A percentile compares a stretch with the other conserved stretches of the same genome.
These are phyloP conservation scores for Xylaria castorea DNA, from an alignment of 495 filamentous ascomycete species.

Conservation along the genomic window DNA sequence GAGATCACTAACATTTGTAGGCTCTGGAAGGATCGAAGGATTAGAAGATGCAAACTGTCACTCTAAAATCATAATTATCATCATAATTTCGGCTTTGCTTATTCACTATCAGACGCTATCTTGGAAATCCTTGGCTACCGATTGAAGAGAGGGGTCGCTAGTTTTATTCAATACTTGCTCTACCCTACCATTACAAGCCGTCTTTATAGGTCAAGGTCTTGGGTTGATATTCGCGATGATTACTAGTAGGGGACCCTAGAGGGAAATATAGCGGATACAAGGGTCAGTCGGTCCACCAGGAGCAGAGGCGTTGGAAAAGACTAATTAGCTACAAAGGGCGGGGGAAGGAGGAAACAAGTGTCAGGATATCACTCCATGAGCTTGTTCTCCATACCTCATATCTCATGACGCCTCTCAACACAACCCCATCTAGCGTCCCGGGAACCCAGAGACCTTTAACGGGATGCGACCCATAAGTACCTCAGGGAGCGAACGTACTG, in stretches of 20 bases:
- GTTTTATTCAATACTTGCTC: background rate
- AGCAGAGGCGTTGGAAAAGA: background rate
- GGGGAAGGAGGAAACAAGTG: background rate
- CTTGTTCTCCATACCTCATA: background rate
- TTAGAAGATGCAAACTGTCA: background rate
- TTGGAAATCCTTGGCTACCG: background rate
- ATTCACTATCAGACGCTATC: background rate
- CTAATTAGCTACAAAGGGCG: slow-evolving; percentile 6
- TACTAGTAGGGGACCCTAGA: background rate
- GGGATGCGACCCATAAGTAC: background rate
- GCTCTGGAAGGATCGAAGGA: slow-evolving; percentile 10
- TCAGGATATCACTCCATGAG: background rate
- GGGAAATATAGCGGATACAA: background rate
- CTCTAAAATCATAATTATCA: background rate
- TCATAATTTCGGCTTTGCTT: background rate
- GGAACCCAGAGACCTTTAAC: background rate
- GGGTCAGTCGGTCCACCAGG: background rate
- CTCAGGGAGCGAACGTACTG: background rate
- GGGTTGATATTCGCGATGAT: background rate
- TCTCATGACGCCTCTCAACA: background rate
- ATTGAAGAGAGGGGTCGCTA: background rate
- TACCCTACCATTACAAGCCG: background rate
- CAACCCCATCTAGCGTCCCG: background rate
- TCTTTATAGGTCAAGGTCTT: slow-evolving; percentile 4
- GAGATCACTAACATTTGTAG: background rate